Evolutionary conservation across 768 basidiomycete genomes (phyloP).

Genomic region (Hygrophorus pudorinus): DNA sequence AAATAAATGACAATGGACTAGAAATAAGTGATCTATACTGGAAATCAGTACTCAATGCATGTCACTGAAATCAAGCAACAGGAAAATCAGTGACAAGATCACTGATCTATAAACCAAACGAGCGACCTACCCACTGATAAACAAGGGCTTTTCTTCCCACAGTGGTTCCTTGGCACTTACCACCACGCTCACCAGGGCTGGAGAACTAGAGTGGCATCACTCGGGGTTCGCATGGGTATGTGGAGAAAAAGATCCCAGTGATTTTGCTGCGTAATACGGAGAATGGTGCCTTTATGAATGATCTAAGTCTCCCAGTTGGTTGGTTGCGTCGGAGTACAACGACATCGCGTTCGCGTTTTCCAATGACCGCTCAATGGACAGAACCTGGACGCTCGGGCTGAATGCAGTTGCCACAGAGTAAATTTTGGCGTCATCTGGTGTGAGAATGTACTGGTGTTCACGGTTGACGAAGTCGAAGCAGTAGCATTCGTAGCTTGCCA

Average conservation of each 20-base stretch:
- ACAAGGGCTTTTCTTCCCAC: too few species aligned
- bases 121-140: too few species aligned
- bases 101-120: too few species aligned
- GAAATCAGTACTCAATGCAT: too few species aligned
- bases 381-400: slow-evolving; percentile 8
- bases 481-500: slow-evolving; percentile 6
- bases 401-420: slow-evolving; percentile 9
- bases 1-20: too few species aligned
- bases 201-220: background rate
- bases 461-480: slow-evolving; percentile 11
- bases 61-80: too few species aligned
- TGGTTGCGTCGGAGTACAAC: background rate
- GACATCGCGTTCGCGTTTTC: background rate
- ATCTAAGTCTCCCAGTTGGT: slow-evolving; percentile 12
- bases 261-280: slow-evolving; percentile 10
- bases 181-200: too few species aligned
- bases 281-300: slow-evolving; percentile 9
- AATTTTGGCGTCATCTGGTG: slow-evolving; percentile 11
- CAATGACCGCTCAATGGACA: slow-evolving; percentile 9
- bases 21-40: too few species aligned
- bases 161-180: too few species aligned
- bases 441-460: slow-evolving; percentile 12
- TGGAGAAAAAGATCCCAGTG: slow-evolving; percentile 7
- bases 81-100: too few species aligned
- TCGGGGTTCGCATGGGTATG: slow-evolving; percentile 8